These are phyloP conservation scores for Bisporella sp. DNA, from an alignment of 2,329 filamentous ascomycete species.

Conservation along the genomic window DNA sequence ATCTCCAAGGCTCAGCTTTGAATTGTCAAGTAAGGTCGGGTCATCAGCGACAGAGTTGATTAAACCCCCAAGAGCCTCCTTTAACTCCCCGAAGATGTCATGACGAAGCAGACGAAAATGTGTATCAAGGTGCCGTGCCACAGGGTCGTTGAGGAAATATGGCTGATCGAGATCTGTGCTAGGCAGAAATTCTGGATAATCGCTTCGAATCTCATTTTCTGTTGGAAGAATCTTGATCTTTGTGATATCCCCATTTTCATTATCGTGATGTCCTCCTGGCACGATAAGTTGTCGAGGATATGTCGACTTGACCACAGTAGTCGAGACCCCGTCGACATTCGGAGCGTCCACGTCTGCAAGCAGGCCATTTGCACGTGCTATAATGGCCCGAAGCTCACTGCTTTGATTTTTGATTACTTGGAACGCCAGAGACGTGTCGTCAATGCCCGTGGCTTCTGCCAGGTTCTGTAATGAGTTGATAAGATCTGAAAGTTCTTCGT, in stretches of 20 bases:
- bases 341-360: slow-evolving; percentile 4
- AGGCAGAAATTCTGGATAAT: slow-evolving; percentile 38
- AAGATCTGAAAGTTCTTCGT: slow-evolving; percentile 19
- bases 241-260: slow-evolving; percentile 26
- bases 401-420: slow-evolving; percentile 7
- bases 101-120: slow-evolving; percentile 25
- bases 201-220: slow-evolving; percentile 28
- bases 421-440: slow-evolving; percentile 6
- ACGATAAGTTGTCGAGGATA: slow-evolving; percentile 10
- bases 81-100: slow-evolving; percentile 43
- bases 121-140: slow-evolving; percentile 20
- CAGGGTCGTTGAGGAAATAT: slow-evolving; percentile 32
- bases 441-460: slow-evolving; percentile 4
- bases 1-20: slow-evolving; percentile 10
- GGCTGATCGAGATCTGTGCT: slow-evolving; percentile 30
- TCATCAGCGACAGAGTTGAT: slow-evolving; percentile 15
- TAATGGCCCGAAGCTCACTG: slow-evolving; percentile 11
- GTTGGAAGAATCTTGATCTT: slow-evolving; percentile 28
- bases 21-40: slow-evolving; percentile 10
- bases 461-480: slow-evolving; percentile 11
- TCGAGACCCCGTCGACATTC: slow-evolving; percentile 7
- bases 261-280: slow-evolving; percentile 13
- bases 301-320: slow-evolving; percentile 9
- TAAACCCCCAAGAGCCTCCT: slow-evolving; percentile 26
- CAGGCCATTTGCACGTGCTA: slow-evolving; percentile 9